phyloP scores from a whole-genome alignment of 1,284 basidiomycete species.

The Ceratobasidium sp. region DNA sequence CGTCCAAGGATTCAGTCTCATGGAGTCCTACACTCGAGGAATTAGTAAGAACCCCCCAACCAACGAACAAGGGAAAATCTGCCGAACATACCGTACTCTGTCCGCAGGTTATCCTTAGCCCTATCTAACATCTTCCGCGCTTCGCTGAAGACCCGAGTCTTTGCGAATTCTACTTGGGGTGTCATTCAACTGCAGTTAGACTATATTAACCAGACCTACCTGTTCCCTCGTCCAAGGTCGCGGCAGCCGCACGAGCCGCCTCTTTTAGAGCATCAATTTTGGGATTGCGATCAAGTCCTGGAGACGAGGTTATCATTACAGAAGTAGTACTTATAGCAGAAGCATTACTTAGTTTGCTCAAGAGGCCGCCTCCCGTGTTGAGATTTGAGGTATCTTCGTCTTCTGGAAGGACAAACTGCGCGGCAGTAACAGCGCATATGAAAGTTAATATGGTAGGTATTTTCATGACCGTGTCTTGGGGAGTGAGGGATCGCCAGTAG shows the following conservation, averaged over 20 bases:
- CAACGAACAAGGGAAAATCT: neutral
- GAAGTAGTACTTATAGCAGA: neutral
- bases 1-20: neutral
- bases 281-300: neutral
- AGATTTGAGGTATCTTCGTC: conserved; percentile 1
- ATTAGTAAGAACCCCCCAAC: neutral
- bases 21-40: neutral
- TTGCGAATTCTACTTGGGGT: conserved; percentile 1
- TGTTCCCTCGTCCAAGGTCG: conserved; percentile 9
- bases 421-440: conserved; percentile 1
- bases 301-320: neutral
- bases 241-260: conserved; percentile 14
- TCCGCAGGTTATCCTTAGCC: conserved; percentile 25
- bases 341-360: conserved; percentile 18
- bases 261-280: conserved; percentile 26
- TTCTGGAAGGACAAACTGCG: neutral
- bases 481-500: neutral
- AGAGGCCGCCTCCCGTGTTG: neutral
- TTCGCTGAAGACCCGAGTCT: conserved; percentile 7
- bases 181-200: neutral
- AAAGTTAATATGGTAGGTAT: neutral
- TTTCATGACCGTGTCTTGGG: neutral
- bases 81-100: neutral
- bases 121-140: neutral
- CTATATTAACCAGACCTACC: neutral